These are phyloP conservation scores for Pulchroboletus neoregius DNA, from an alignment of 1,284 basidiomycete species.

Conservation along the genomic window DNA sequence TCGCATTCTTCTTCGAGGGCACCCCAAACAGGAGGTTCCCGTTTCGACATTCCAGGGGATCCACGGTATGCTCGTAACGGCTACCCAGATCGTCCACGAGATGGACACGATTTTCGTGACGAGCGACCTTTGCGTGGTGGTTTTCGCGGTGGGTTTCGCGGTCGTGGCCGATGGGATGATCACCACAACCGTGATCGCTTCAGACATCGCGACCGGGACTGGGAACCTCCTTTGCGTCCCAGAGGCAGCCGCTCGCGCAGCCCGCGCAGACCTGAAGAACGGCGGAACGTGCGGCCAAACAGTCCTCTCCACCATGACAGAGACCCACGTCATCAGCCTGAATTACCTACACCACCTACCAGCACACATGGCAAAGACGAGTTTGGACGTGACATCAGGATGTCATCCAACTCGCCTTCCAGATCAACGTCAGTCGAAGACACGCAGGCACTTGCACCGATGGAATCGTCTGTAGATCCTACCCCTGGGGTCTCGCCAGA, in stretches of 20 bases:
- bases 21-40: conserved; percentile 6
- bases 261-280: conserved; percentile 52
- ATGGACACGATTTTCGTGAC: conserved; percentile 45
- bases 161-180: conserved; percentile 40
- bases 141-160: conserved; percentile 37
- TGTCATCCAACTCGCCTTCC: conserved; percentile 36
- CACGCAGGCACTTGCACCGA: conserved; percentile 32
- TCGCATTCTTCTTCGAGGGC: not conserved
- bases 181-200: conserved; percentile 44
- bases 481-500: conserved; percentile 37
- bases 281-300: conserved; percentile 48
- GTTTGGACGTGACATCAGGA: conserved; percentile 74
- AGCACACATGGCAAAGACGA: conserved; percentile 60
- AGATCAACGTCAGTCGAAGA: conserved; percentile 33
- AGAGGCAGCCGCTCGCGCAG: conserved; percentile 67
- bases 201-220: conserved; percentile 45
- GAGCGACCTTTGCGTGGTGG: conserved; percentile 41
- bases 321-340: conserved; percentile 21
- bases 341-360: conserved; percentile 23
- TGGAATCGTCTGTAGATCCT: conserved; percentile 37
- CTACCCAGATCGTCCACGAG: conserved; percentile 47
- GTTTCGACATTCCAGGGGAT: conserved; percentile 40
- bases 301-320: conserved; percentile 51
- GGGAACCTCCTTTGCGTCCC: conserved; percentile 41
- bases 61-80: conserved; percentile 44